Base-by-base conservation (phyloP, 495 filamentous ascomycete species). In the Parachaetomium inaequale region DNA sequence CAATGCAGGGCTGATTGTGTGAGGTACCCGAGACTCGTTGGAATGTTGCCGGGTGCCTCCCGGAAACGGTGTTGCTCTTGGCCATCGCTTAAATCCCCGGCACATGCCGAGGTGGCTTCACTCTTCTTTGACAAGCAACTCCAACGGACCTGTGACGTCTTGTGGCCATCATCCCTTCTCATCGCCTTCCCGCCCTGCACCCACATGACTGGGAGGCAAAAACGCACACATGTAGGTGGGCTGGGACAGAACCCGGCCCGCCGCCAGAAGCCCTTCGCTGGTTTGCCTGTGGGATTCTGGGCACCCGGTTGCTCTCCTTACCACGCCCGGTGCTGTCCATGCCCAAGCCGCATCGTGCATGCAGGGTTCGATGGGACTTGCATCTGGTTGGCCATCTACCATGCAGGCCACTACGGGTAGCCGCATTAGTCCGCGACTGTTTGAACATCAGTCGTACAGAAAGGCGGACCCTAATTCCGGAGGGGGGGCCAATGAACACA, bases 401-500 rank as follows among this genome's bases (percentile, higher is more conserved):
- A 46, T 69, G 64, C 64, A 62, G n/a, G 59, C 54, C 64, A 57
- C 38, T 14, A 34, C 72, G 75, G 77, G 58, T 70, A 68, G 59
- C 64, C 70, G 74, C 76, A 78, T 75, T 77, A 75, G 77, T 60
- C 58, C 59, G 62, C 67, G 70, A 63, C 75, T 78, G 77, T 78
- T 79, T 78, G 77, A 75, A 76, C 75, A 61, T 75, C 74, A 70
- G 62, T 72, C 62, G 63, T 69, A 65, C 62, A 65, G 59, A 51
- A 63, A 46, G 51, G 38, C 46, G 58, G 57, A 28, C 40, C 43
- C 43, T 38, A 58, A 49, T 58, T 58, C 31, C 56, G 46, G 49
- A 54, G 23, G 36, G 52, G 26, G 14, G 40, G 32, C 29, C 40
- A 55, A 55, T 63, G 34, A 40, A 19, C 21, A 54, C 53, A 46